Percentiles rank a stretch among this genome's conserved stretches.
These are phyloP conservation scores for Leishmania guyanensis DNA, from an alignment of 208 protist species.

Conservation along the genomic window DNA sequence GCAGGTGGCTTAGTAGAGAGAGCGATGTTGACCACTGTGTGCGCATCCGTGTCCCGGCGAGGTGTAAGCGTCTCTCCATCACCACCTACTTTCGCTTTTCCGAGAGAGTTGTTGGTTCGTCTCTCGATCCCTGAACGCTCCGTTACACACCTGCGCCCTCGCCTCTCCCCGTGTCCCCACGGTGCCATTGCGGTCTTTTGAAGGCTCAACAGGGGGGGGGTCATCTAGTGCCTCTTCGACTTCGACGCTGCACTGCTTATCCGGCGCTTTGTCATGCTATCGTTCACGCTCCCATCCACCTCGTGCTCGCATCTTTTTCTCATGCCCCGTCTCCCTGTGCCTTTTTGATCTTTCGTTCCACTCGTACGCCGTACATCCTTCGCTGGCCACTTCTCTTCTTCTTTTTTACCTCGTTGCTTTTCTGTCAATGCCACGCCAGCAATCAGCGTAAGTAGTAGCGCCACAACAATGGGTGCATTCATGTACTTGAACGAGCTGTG, in stretches of 20 bases:
- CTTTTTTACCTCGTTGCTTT: not conserved
- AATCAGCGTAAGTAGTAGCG: constrained; percentile 29
- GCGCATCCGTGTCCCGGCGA: not conserved
- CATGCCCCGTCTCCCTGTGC: not conserved
- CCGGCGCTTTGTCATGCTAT: not conserved
- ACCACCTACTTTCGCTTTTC: not conserved
- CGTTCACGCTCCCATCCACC: not conserved
- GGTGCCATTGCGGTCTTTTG: not conserved
- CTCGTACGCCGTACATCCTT: not conserved
- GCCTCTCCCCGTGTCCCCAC: not conserved
- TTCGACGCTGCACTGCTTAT: not conserved
- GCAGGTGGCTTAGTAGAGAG: not conserved
- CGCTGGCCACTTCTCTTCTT: no score
- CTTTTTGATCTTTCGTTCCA: not conserved
- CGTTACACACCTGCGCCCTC: not conserved
- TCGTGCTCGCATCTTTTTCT: not conserved
- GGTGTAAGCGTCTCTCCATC: not conserved
- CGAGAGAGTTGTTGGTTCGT: not conserved
- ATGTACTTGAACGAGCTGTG: constrained; percentile 99
- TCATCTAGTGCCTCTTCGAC: not conserved
- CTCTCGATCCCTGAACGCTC: not conserved
- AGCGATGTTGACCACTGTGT: not conserved
- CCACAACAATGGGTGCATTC: constrained; percentile 97
- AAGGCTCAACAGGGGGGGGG: not conserved
- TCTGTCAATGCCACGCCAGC: not conserved